These are phyloP conservation scores for Fragaria nilgerrensis DNA, from an alignment of 306 rosid species.

Conservation along the genomic window DNA sequence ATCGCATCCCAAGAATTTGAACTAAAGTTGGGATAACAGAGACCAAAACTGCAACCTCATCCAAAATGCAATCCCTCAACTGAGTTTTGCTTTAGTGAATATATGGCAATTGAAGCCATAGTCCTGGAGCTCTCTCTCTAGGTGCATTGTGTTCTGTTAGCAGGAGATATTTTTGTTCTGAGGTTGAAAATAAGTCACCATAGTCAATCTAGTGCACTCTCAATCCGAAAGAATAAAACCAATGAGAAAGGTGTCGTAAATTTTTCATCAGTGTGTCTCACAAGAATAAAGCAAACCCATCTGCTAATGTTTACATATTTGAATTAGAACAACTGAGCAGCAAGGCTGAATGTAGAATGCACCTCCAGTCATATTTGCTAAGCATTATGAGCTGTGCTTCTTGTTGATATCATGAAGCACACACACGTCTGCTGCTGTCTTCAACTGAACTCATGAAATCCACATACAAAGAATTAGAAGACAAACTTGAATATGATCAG, in stretches of 20 bases:
- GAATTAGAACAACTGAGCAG: not conserved
- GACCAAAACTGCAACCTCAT: too few species aligned
- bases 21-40: too few species aligned
- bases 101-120: too few species aligned
- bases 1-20: too few species aligned
- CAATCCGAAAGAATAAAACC: not conserved
- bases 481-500: not conserved
- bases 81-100: too few species aligned
- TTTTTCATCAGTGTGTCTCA: not conserved
- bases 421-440: conserved; percentile 66
- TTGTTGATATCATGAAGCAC: conserved; percentile 59
- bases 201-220: not conserved
- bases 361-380: not conserved
- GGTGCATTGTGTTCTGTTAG: too few species aligned
- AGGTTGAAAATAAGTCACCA: not conserved
- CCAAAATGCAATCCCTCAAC: too few species aligned
- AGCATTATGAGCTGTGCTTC: conserved; percentile 47
- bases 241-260: not conserved
- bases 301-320: not conserved
- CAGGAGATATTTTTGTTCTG: too few species aligned
- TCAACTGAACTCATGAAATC: conserved; percentile 50
- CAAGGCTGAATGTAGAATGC: not conserved
- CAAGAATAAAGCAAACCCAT: not conserved
- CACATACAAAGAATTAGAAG: not conserved
- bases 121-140: too few species aligned